Base-by-base conservation (phyloP, 345 rosid species). In the Eucalyptus sp. region DNA sequence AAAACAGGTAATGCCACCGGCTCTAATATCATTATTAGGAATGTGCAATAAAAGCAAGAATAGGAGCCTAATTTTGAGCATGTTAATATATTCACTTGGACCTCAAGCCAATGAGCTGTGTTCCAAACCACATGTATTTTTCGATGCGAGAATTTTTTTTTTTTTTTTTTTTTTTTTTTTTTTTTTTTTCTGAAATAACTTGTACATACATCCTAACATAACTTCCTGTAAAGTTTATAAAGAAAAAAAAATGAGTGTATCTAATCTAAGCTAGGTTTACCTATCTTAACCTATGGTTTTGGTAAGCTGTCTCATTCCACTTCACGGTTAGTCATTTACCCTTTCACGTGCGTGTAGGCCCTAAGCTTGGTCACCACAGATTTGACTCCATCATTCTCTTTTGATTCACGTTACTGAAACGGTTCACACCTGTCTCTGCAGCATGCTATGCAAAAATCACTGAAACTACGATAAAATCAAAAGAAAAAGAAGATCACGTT, bases 111-210 rank as follows among this genome's bases (percentile, higher is more conserved):
- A 18, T 18, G 46, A 71, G 8, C 10, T 52, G 25, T 18, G 58
- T 52, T 52, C 5, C 10, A 52, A 52, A 20, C 0, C 25, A 52
- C 4, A 52, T 3, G 3, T 52, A 24, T 56, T 24, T 56, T 56
- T 56, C 0, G 7, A 76, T 76, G 4, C 2, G 8, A 6, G 14
- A 18, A n/a, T n/a, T n/a, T n/a, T n/a, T n/a, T n/a, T n/a, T n/a
- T n/a, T n/a, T n/a, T n/a, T n/a, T n/a, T n/a, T n/a, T n/a, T n/a
- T n/a, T n/a, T n/a, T n/a, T n/a, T n/a, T n/a, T n/a, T n/a, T n/a
- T n/a, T 22, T 33, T 33, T 11, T 76, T 76, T 68, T 37, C 22
- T 37, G 2, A 20, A 12, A 37, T 7, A 76, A 76, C 4, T 76
- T 11, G 7, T 25, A 20, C 0, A 0, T 76, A 13, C 15, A 41